A percentile compares a stretch with the other conserved stretches of the same genome.
These are phyloP conservation scores for Isatis lusitanica DNA, from an alignment of 441 rosid species.

Conservation along the genomic window DNA sequence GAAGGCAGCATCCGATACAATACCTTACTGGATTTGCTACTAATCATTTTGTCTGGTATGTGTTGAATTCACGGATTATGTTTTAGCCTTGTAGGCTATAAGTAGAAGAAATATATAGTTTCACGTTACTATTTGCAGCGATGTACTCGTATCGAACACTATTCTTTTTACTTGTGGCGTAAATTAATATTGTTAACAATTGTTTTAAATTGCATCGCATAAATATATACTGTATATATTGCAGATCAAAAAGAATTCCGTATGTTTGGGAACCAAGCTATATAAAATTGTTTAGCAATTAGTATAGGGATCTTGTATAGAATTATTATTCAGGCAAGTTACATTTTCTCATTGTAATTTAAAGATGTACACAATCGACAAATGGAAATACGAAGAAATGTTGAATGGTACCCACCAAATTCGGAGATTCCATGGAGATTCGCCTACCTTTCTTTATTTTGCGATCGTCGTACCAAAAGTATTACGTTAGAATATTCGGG, in stretches of 20 bases:
- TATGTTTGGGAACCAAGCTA: neutral
- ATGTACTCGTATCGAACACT: too few species aligned
- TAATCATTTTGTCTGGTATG: conserved; percentile 23
- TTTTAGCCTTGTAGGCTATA: too few species aligned
- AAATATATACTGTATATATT: neutral
- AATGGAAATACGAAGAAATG: neutral
- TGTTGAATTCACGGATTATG: conserved; percentile 26
- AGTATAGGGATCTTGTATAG: too few species aligned
- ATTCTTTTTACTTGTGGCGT: too few species aligned
- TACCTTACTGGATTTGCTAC: neutral
- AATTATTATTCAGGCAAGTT: neutral
- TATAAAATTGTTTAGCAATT: too few species aligned
- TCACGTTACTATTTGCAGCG: too few species aligned
- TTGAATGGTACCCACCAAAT: conserved; percentile 4
- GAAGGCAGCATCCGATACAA: neutral
- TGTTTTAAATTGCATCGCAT: neutral
- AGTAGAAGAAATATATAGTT: too few species aligned
- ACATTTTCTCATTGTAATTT: neutral
- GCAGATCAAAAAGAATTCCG: neutral
- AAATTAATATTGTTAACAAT: neutral
- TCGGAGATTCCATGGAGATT: conserved; percentile 23
- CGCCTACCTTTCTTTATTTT: conserved; percentile 21
- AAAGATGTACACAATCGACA: neutral
- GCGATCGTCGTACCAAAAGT: conserved; percentile 15
- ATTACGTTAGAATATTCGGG: conserved; percentile 1